A percentile compares a stretch with the other conserved stretches of the same genome.
Conservation (phyloP, 2,329 filamentous ascomycete genomes). For the Cylindrodendrum hubeiense region DNA sequence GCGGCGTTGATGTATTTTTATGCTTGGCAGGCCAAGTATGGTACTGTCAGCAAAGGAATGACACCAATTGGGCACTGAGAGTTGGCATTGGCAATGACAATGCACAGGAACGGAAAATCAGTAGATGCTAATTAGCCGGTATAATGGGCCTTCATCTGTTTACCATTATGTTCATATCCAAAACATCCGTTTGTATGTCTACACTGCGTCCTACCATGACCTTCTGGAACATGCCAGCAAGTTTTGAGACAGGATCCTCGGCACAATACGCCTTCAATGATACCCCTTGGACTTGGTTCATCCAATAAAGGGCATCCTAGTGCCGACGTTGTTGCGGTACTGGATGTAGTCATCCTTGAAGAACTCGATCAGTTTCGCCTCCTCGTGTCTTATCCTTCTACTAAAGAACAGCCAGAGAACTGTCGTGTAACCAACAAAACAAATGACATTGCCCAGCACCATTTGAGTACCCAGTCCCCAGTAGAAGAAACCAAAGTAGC, state of each 20-base stretch:
- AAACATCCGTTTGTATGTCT: conserved; percentile 10
- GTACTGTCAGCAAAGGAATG: conserved; percentile 74
- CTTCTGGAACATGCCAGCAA: not conserved
- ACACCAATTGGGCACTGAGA: conserved; percentile 21
- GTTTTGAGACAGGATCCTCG: not conserved
- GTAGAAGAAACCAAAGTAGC: conserved; percentile 99
- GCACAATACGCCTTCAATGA: not conserved
- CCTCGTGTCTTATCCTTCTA: conserved; percentile 80
- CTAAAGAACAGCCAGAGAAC: conserved; percentile 91
- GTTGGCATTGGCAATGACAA: not conserved
- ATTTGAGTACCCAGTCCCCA: conserved; percentile 97
- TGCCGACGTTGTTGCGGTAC: conserved; percentile 78
- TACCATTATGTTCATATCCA: conserved; percentile 5
- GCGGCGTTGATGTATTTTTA: conserved; percentile 96
- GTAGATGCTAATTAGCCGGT: conserved; percentile 9
- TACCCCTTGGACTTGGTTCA: conserved; percentile 24
- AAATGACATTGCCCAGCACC: conserved; percentile 86
- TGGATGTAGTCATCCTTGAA: conserved; percentile 85
- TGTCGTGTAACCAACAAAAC: conserved; percentile 77
- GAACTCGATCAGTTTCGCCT: conserved; percentile 81
- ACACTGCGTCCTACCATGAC: not conserved
- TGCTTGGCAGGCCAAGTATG: conserved; percentile 98
- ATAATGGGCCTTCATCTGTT: conserved; percentile 14
- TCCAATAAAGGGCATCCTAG: conserved; percentile 80
- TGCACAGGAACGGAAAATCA: not conserved